Evolutionary conservation across 768 basidiomycete species (phyloP), one percentile per base, ranked within the genome.

Genomic region (Tephrocybe sp.): DNA sequence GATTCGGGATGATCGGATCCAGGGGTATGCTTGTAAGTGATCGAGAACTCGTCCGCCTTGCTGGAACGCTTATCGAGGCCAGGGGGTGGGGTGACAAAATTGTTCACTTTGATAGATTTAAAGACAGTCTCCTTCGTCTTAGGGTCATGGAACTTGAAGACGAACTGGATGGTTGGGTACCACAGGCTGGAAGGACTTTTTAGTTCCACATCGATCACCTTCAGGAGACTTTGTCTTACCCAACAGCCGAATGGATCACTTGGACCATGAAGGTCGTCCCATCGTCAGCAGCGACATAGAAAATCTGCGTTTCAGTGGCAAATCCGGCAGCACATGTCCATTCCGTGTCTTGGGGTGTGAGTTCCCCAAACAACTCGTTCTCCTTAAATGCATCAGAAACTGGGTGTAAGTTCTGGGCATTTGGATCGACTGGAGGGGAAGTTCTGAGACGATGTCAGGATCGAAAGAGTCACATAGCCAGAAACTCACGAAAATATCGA

Each of bases 111-210:
- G 66, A 93, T 65, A 23, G 91, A 93, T 67, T 89, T 90, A 95
- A 95, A 99, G 51, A 73, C 74, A 40, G 70, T 78, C 61, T 88
- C 78, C 50, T 84, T 81, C 17, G 86, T 91, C 55, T 79, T 77
- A 4, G 93, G 86, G 62, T 97, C 81, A 73, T 81, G 86, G 45
- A 89, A 70, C 71, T 94, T 96, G 84, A 86, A 94, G 3, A 85
- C 90, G 68, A 98, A 92, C 69, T 99, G 96, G 61, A 96, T 86
- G 25, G 88, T 91, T 3, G 97, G 94, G 64, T 90, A 95, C 85
- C 95, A 94, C 54, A 98, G 67, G 20, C 94, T 96, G 62, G 50
- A 54, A 40, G 25, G 7, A 48, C 21, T 26, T 39, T 25, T 56
- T 40, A 41, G 50, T 52, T 56, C 21, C 33, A 43, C 11, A 56